Evolutionary conservation across 1,139 yeast genomes (phyloP).

Genomic region (Torulaspora pretoriensis): DNA sequence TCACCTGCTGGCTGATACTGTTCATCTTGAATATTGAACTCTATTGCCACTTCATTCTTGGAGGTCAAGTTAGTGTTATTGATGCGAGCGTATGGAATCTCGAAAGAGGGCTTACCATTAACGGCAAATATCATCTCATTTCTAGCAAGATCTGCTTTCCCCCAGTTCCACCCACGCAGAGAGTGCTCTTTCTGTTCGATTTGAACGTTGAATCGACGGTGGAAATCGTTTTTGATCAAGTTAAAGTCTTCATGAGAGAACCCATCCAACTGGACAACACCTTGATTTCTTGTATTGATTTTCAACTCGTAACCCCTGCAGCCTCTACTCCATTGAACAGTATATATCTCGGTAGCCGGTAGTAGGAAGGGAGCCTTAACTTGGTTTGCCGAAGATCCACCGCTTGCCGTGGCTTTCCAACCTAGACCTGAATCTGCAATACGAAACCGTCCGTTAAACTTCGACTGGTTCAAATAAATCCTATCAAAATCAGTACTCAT

Average conservation of each 20-base stretch:
- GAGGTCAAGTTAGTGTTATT: constrained; percentile 89
- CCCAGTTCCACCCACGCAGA: constrained; percentile 99
- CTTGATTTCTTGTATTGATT: constrained; percentile 82
- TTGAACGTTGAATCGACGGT: constrained; percentile 64
- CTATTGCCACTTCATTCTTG: constrained; percentile 89
- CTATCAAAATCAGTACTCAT: constrained; percentile 64
- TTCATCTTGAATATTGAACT: constrained; percentile 61
- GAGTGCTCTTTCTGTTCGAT: constrained; percentile 88
- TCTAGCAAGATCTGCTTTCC: constrained; percentile 85
- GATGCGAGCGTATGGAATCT: constrained; percentile 76
- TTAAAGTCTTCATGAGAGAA: constrained; percentile 80
- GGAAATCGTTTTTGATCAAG: constrained; percentile 76
- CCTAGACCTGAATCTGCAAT: constrained; percentile 94
- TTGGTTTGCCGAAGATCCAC: constrained; percentile 46
- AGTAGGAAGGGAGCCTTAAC: constrained; percentile 72
- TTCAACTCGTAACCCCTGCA: constrained; percentile 87
- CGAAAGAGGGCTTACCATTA: constrained; percentile 86
- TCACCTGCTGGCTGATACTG: constrained; percentile 78
- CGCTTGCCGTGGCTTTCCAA: constrained; percentile 75
- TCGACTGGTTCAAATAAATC: constrained; percentile 83
- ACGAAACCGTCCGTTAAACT: constrained; percentile 82
- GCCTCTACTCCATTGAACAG: constrained; percentile 90
- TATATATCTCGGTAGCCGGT: constrained; percentile 76
- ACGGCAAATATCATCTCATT: constrained; percentile 84
- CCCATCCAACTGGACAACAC: constrained; percentile 86